Evolutionary conservation across 768 basidiomycete genomes (phyloP), one percentile per base, ranked within the genome.

Genomic region (Leccinum variicolor): DNA sequence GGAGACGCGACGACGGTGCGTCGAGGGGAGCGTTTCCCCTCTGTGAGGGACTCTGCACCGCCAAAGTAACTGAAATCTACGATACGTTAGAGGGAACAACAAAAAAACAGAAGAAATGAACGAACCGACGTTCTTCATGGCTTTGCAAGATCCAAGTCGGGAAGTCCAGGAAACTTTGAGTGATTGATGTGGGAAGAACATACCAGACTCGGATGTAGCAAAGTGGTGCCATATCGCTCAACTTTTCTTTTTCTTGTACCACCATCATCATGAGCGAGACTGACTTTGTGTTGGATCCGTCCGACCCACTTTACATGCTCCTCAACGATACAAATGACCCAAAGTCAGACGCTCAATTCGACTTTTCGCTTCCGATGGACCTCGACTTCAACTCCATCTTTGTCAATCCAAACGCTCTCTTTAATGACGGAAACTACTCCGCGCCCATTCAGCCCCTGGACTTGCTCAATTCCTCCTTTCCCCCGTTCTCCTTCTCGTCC

Each of bases 61-160:
- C 92, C 92, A 60, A 82, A 90, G 53, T 86, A 80, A 64, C 89
- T 91, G 72, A 83, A 92, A 69, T 92, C 90, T 89, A 64, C 0
- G 23, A 29, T 17, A 31, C 13, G 36, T 55, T 2, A 1, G 15
- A 29, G 13, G 0, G 13, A 25, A 8, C 5, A 33, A 33, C 5
- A 11, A 31, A 7, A 10, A 29, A 3, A 10, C 0, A n/a, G 26
- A 11, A 10, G 11, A 10, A 3, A 50, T 3, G n/a, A 1, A 56
- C 66, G 23, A 36, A 74, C 70, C 70, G 29, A 68, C 62, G 29
- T 63, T 41, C 25, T 61, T 62, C 69, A 63, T 70, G 52, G 47
- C 28, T 25, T 25, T n/a, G 4, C 8, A 23, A 50, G 28, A 39
- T 41, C 39, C 9, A 41, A 19, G 36, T 39, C 14, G 19, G 28